Evolutionary conservation across 108 stramenopile species (phyloP), one percentile per base, ranked within the genome.

Genomic region (Cyclotella choctawhatcheeana): DNA sequence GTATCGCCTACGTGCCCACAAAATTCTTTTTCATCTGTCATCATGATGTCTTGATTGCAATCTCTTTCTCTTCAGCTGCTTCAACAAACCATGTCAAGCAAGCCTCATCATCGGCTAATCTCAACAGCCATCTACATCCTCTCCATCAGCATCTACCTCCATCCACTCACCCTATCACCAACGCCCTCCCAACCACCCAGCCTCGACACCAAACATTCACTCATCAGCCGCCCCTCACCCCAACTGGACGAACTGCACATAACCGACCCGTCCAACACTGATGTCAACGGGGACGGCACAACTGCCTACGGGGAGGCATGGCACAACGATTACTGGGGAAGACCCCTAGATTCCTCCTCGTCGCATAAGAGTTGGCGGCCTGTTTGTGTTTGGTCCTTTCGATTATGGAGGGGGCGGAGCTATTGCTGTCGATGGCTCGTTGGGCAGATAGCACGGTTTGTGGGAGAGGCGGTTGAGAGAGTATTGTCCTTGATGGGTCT

Each of bases 361-460:
- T 79, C 76, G 21, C 93, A 94, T 72, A 87, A 89, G 58, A 79
- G 76, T 10, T 94, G 90, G 89, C 60, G 93, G 58, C 93, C 93
- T 0, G 31, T 90, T 20, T 76, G 85, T 0, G 74, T 92, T 25
- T 82, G 91, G 54, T 83, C 86, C 21, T 94, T 94, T 74, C 89
- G 93, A 22, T 81, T 73, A 48, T 18, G 44, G 71, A 83, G 71
- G 55, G 79, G 79, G 4, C 65, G 74, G 0, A 47, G 58, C 43
- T 21, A 52, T 0, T 30, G 24, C 12, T 44, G 60, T 10, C 53
- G 54, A 30, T 35, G 61, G 62, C 26, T 64, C 17, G 27, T 69
- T 45, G 76, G 51, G 13, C 25, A 5, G 16, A 18, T 61, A 8
- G 67, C 35, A n/a, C 58, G 34, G 25, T 18, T 12, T 17, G 22